Evolutionary conservation across 1,284 basidiomycete genomes (phyloP).

Genomic region (Moniliophthora roreri): DNA sequence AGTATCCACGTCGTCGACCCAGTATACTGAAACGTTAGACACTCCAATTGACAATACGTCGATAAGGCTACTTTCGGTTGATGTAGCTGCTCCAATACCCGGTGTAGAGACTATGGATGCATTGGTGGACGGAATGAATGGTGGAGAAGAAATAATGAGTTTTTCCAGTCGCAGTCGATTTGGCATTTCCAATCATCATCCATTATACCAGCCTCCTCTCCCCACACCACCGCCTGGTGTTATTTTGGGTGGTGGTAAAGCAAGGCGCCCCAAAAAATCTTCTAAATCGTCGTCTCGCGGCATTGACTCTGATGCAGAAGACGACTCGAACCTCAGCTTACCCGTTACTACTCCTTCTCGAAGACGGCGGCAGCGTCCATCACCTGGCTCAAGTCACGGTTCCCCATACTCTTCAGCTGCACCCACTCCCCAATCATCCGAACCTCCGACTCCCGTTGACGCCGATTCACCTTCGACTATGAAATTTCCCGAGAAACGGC

Average conservation of each 20-base stretch:
- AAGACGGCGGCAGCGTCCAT: conserved; percentile 35
- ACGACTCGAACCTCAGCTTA: conserved; percentile 33
- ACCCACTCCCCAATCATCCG: conserved; percentile 7
- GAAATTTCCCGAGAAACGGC: conserved; percentile 3
- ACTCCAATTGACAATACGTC: conserved; percentile 60
- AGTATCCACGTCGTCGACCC: conserved; percentile 66
- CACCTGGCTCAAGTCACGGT: conserved; percentile 33
- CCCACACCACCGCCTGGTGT: conserved; percentile 79
- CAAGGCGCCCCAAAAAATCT: conserved; percentile 38
- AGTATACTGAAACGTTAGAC: conserved; percentile 58
- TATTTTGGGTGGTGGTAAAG: conserved; percentile 64
- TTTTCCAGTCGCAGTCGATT: conserved; percentile 50
- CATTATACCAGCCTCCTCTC: conserved; percentile 75
- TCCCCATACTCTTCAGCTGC: conserved; percentile 27
- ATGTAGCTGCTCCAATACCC: conserved; percentile 72
- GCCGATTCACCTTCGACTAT: conserved; percentile 14
- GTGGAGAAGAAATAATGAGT: conserved; percentile 54
- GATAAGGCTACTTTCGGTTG: conserved; percentile 56
- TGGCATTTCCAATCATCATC: conserved; percentile 55
- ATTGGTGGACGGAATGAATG: conserved; percentile 83
- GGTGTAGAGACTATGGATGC: conserved; percentile 85
- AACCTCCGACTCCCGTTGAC: conserved; percentile 14
- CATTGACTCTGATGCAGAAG: conserved; percentile 50
- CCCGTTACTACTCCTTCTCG: conserved; percentile 34
- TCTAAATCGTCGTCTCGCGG: conserved; percentile 29